Evolutionary conservation across 1,284 basidiomycete genomes (phyloP).

Genomic region (Cryptococcus sp.): DNA sequence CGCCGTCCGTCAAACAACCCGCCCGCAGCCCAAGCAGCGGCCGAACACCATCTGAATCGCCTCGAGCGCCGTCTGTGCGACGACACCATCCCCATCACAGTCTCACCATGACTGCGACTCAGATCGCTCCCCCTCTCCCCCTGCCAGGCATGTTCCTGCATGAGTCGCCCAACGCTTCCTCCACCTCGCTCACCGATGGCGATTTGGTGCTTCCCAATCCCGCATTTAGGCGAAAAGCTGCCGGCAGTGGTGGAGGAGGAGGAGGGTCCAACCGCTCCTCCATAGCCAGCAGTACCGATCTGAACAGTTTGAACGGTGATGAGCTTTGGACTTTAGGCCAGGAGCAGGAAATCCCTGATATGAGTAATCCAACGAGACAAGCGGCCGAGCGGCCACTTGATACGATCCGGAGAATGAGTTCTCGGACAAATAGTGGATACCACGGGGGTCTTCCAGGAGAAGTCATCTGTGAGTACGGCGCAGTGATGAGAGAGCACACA

Average conservation of each 20-base stretch:
- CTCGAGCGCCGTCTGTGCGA: slow-evolving; percentile 1
- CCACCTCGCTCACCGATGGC: slow-evolving; percentile 17
- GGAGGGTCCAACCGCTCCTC: slow-evolving; percentile 39
- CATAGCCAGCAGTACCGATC: slow-evolving; percentile 31
- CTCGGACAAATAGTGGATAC: slow-evolving; percentile 27
- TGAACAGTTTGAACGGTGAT: slow-evolving; percentile 42
- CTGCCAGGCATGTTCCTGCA: slow-evolving; percentile 24
- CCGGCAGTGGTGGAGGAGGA: slow-evolving; percentile 8
- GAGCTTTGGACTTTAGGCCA: slow-evolving; percentile 46
- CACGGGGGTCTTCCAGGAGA: slow-evolving; percentile 34
- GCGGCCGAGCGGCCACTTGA: slow-evolving; percentile 49
- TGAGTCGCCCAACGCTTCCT: slow-evolving; percentile 32
- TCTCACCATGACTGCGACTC: slow-evolving; percentile 17
- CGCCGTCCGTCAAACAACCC: slow-evolving; percentile 20
- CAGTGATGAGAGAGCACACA: not conserved
- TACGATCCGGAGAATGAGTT: slow-evolving; percentile 45
- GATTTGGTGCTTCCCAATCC: slow-evolving; percentile 37
- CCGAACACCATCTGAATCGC: not conserved
- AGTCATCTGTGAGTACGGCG: slow-evolving; percentile 38
- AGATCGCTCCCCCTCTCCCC: slow-evolving; percentile 8
- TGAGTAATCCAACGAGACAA: slow-evolving; percentile 48
- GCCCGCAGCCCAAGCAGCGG: slow-evolving; percentile 1
- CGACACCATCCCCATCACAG: slow-evolving; percentile 14
- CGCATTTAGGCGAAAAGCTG: slow-evolving; percentile 28
- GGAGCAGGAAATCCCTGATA: slow-evolving; percentile 40